Conservation (phyloP, 1,284 basidiomycete genomes). For the Cryptococcus floricola region DNA sequence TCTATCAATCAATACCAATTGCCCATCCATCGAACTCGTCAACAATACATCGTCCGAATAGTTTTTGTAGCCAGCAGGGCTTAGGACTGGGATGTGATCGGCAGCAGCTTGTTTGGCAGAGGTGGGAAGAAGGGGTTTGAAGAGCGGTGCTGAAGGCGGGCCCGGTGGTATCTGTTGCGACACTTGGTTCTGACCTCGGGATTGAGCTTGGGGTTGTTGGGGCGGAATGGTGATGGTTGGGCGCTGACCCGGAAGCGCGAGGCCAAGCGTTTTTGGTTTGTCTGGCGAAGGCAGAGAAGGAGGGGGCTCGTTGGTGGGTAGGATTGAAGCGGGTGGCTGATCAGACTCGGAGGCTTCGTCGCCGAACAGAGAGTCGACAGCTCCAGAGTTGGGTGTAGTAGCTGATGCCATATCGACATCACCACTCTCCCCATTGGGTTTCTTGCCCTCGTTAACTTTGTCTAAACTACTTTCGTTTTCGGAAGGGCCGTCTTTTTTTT, state of each 20-base stretch:
- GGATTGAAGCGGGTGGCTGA: constrained; percentile 21
- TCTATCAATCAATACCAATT: constrained; percentile 86
- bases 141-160: constrained; percentile 17
- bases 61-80: constrained; percentile 57
- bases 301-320: constrained; percentile 7
- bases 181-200: background rate
- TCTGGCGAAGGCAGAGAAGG: constrained; percentile 1
- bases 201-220: background rate
- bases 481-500: background rate
- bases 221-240: constrained; percentile 1
- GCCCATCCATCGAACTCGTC: constrained; percentile 87
- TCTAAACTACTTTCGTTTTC: constrained; percentile 1
- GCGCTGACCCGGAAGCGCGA: constrained; percentile 16
- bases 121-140: constrained; percentile 6
- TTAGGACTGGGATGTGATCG: constrained; percentile 51
- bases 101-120: constrained; percentile 11
- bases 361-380: constrained; percentile 40
- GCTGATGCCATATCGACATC: constrained; percentile 25
- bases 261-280: constrained; percentile 6
- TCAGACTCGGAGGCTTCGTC: constrained; percentile 39
- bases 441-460: constrained; percentile 1
- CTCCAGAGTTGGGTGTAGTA: constrained; percentile 11
- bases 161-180: constrained; percentile 1
- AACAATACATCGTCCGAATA: constrained; percentile 82
- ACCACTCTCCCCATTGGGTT: constrained; percentile 2